These are phyloP conservation scores for Cladosporium sphaerospermum DNA, from an alignment of 2,329 filamentous ascomycete genomes.

Conservation along the genomic window DNA sequence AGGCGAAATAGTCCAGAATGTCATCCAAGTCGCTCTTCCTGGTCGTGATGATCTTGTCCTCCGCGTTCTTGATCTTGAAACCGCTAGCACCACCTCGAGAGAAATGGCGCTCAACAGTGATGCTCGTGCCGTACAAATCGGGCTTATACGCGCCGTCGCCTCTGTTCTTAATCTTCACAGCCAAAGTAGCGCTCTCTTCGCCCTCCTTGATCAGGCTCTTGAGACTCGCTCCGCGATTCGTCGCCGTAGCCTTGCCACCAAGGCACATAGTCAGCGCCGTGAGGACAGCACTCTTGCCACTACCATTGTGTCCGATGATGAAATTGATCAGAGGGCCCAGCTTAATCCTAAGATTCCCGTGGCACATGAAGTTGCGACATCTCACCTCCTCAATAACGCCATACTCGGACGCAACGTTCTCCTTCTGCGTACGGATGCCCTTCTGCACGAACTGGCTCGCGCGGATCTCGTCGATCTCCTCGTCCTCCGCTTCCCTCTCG, in stretches of 20 bases:
- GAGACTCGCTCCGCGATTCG: constrained; percentile 83
- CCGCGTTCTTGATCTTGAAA: constrained; percentile 77
- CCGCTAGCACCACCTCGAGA: constrained; percentile 65
- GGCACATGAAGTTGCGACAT: constrained; percentile 95
- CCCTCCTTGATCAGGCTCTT: constrained; percentile 91
- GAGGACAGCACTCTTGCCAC: constrained; percentile 91
- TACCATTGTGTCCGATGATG: constrained; percentile 94
- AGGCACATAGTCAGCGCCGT: constrained; percentile 90
- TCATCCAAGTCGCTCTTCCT: constrained; percentile 86
- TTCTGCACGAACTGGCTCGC: constrained; percentile 29
- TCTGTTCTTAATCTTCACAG: constrained; percentile 85
- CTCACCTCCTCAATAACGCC: constrained; percentile 84
- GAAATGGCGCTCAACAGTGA: constrained; percentile 89
- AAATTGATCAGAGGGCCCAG: constrained; percentile 97
- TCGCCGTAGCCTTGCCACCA: constrained; percentile 88
- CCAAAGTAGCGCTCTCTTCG: constrained; percentile 63
- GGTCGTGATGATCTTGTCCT: constrained; percentile 65
- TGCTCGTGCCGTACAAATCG: constrained; percentile 74
- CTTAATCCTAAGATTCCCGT: constrained; percentile 70
- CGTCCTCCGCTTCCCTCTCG: constrained; percentile 21
- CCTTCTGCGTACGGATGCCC: constrained; percentile 25
- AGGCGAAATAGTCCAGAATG: constrained; percentile 83
- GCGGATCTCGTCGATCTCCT: constrained; percentile 21
- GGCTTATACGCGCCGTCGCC: constrained; percentile 78
- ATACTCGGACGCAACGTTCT: constrained; percentile 72